Base-by-base conservation (phyloP, 495 filamentous ascomycete genomes). In the Daldinia concentrica region DNA sequence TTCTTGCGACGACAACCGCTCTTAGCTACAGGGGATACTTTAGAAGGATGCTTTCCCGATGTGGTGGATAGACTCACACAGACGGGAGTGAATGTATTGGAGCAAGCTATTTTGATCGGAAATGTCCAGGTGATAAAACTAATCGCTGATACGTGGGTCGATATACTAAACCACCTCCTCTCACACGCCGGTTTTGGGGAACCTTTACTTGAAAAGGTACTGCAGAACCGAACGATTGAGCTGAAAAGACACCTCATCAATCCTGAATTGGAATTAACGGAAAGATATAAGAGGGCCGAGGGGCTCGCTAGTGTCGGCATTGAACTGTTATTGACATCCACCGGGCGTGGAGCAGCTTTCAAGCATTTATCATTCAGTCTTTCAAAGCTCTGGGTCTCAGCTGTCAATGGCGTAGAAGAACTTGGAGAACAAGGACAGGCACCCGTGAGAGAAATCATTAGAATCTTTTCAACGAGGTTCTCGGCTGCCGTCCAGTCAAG, bases 321-420 rank as follows among this genome's bases (percentile, higher is more conserved):
- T 2, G 61, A 56, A 19, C 17, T 64, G 1, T 19, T 64, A 6
- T 6, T 64, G 2, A 24, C 15, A 14, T 34, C 24, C 29, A 7
- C 55, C 26, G 30, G 27, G 9, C 61, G 61, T 15, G 61, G 61
- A 14, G 14, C 14, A 32, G 34, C 17, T 8, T 55, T 30, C 27
- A 34, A 24, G 2, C 24, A 64, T 30, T 43, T 56, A 17, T 17
- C 61, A n/a, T 43, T 64, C 26, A 7, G 54, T 24, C 24, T 64
- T 43, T 43, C 61, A 15, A 56, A 56, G 51, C 61, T 57, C 19
- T 64, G 62, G 62, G n/a, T 57, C 11, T 36, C 15, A 12, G 51
- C 62, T 4, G 51, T 64, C n/a, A 57, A 57, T 12, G 51, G 30
- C 17, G 62, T 64, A 6, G 62, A 56, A n/a, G 37, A 57, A 6